Conservation (phyloP, 2,329 filamentous ascomycete species). For the Karstenula rhodostoma region DNA sequence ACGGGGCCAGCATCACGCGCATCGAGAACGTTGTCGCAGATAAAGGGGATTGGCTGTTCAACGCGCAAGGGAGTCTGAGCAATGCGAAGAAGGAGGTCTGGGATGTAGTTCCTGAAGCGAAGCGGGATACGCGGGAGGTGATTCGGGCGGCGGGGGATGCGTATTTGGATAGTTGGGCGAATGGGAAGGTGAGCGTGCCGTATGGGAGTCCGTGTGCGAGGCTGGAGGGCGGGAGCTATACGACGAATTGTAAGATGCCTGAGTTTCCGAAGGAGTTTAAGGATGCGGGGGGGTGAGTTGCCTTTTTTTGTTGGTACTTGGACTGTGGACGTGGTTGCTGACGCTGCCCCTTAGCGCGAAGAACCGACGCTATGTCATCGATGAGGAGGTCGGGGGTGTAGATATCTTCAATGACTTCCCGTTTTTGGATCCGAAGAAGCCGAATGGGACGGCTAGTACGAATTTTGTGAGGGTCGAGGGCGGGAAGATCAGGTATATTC, state of each 20-base stretch:
- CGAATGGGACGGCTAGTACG: constrained; percentile 32
- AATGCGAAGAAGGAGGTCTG: constrained; percentile 24
- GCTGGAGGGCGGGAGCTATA: constrained; percentile 38
- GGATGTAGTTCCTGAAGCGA: constrained; percentile 22
- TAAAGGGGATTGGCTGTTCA: constrained; percentile 34
- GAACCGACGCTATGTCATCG: constrained; percentile 35
- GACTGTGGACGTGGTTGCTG: not conserved
- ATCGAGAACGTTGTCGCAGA: constrained; percentile 30
- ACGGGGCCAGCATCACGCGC: constrained; percentile 14
- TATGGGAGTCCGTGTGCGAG: constrained; percentile 38
- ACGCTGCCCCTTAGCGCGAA: constrained; percentile 9
- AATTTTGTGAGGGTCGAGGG: constrained; percentile 35
- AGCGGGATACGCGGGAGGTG: constrained; percentile 25
- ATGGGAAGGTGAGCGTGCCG: constrained; percentile 32
- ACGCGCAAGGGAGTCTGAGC: constrained; percentile 23
- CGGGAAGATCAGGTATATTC: constrained; percentile 36
- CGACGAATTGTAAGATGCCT: constrained; percentile 34
- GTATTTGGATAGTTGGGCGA: constrained; percentile 35
- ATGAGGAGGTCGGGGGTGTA: constrained; percentile 32
- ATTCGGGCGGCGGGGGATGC: constrained; percentile 34
- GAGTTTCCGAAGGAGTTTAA: constrained; percentile 33
- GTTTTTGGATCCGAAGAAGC: constrained; percentile 35
- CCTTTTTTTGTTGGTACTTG: not conserved
- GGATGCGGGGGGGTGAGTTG: not conserved
- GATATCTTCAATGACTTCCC: constrained; percentile 38